Percentiles rank a stretch among this genome's conserved stretches.
phyloP scores from a whole-genome alignment of 1,284 basidiomycete genomes.

The Cutaneotrichosporon sp. region DNA sequence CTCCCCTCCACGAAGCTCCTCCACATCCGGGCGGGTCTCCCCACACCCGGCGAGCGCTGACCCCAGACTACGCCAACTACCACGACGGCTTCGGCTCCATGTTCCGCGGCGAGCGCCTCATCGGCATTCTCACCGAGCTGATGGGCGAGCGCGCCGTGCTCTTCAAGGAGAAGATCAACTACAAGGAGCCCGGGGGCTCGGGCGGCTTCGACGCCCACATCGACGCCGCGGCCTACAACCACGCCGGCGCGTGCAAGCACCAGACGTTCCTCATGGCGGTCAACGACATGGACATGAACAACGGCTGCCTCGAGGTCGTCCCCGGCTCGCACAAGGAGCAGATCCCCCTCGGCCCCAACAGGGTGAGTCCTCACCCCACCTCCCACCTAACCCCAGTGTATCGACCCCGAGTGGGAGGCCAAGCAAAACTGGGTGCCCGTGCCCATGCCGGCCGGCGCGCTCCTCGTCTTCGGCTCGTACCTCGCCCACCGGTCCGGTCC shows the following conservation, averaged over 20 bases:
- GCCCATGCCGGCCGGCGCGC: slow-evolving; percentile 40
- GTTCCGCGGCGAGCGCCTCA: slow-evolving; percentile 34
- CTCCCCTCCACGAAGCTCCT: too few species aligned
- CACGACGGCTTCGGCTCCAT: slow-evolving; percentile 37
- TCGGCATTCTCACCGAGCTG: slow-evolving; percentile 31
- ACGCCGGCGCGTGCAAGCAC: slow-evolving; percentile 33
- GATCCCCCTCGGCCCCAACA: slow-evolving; percentile 37
- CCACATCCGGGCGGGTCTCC: too few species aligned
- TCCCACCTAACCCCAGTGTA: slow-evolving; percentile 26
- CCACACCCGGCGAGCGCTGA: too few species aligned
- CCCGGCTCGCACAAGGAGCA: slow-evolving; percentile 33
- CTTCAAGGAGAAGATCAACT: slow-evolving; percentile 51
- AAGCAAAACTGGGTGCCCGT: slow-evolving; percentile 40
- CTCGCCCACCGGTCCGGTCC: slow-evolving; percentile 46
- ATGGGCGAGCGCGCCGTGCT: slow-evolving; percentile 38
- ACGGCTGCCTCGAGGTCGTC: slow-evolving; percentile 48
- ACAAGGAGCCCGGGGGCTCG: slow-evolving; percentile 39
- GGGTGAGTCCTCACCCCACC: slow-evolving; percentile 11
- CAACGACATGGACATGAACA: slow-evolving; percentile 39
- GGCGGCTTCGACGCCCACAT: slow-evolving; percentile 48
- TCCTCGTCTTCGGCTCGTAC: slow-evolving; percentile 45
- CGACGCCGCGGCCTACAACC: slow-evolving; percentile 38
- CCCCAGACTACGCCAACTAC: slow-evolving; percentile 35
- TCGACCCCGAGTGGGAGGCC: slow-evolving; percentile 37
- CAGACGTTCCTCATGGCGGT: slow-evolving; percentile 44